phyloP scores from a whole-genome alignment of 306 rosid genomes.

The Trichosanthes cucumerina region DNA sequence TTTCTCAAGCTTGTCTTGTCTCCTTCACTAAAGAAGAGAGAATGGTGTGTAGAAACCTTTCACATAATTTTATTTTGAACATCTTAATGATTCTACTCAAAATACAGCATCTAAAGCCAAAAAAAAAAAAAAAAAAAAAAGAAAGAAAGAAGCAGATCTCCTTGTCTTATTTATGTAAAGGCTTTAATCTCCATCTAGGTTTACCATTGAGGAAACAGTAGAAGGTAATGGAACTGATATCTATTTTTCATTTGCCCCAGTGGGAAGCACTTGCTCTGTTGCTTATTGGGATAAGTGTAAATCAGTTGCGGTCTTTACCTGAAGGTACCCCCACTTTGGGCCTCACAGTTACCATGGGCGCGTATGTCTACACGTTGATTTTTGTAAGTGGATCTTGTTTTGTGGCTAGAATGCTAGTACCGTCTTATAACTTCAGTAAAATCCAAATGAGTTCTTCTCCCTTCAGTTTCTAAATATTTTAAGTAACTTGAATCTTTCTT shows the following conservation, averaged over 20 bases:
- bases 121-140: not conserved
- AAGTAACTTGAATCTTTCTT: conserved; percentile 18
- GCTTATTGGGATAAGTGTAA: conserved; percentile 94
- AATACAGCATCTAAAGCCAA: not conserved
- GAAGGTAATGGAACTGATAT: conserved; percentile 8
- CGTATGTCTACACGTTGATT: conserved; percentile 66
- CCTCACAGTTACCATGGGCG: conserved; percentile 66
- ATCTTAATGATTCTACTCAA: not conserved
- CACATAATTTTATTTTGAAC: not conserved
- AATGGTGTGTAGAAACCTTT: not conserved
- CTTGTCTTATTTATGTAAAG: not conserved
- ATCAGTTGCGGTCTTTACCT: conserved; percentile 78
- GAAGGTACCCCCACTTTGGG: conserved; percentile 64
- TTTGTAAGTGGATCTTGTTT: conserved; percentile 52
- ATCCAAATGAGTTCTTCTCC: not conserved
- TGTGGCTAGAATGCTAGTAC: not conserved
- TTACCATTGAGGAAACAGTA: not conserved
- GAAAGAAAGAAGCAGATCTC: not conserved
- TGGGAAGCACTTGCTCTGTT: conserved; percentile 97
- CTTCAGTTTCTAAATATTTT: not conserved
- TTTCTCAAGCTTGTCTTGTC: not conserved
- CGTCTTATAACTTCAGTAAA: not conserved
- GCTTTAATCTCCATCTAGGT: not conserved
- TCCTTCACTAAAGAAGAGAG: not conserved
- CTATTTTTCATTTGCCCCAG: conserved; percentile 33